These are phyloP conservation scores for Bremia lactucae DNA, from an alignment of 352 stramenopile species.

Conservation along the genomic window DNA sequence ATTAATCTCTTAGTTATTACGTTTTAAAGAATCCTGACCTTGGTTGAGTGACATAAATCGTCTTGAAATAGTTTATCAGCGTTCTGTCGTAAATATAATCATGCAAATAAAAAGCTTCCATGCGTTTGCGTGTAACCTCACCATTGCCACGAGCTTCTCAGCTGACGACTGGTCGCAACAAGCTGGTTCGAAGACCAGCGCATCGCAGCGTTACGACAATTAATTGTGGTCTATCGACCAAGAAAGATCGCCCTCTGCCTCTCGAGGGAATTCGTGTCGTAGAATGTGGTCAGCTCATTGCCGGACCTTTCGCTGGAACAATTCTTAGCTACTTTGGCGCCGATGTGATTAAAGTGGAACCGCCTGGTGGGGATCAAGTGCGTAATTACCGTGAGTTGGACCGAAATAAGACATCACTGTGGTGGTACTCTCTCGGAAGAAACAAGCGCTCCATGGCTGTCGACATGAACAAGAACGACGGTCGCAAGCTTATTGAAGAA, in stretches of 20 bases:
- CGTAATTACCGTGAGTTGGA: slow-evolving; percentile 73
- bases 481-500: slow-evolving; percentile 53
- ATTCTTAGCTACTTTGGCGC: slow-evolving; percentile 86
- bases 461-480: slow-evolving; percentile 66
- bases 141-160: slow-evolving; percentile 3
- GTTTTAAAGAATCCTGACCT: slow-evolving; percentile 9
- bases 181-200: not conserved
- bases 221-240: slow-evolving; percentile 7
- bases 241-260: slow-evolving; percentile 25
- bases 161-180: slow-evolving; percentile 6
- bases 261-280: slow-evolving; percentile 66
- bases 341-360: slow-evolving; percentile 87
- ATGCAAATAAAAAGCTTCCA: not conserved
- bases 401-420: slow-evolving; percentile 63
- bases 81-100: not conserved
- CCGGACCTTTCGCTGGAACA: slow-evolving; percentile 66
- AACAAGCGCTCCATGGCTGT: slow-evolving; percentile 83
- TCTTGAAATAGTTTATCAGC: too few species aligned
- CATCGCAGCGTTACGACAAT: slow-evolving; percentile 30
- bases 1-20: slow-evolving; percentile 38
- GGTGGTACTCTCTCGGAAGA: slow-evolving; percentile 83
- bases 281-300: slow-evolving; percentile 74
- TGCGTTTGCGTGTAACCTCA: slow-evolving; percentile 1
- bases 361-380: slow-evolving; percentile 73
- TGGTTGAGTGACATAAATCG: slow-evolving; percentile 8